Base-by-base conservation (phyloP, 768 basidiomycete genomes). In the Epithele typhae region DNA sequence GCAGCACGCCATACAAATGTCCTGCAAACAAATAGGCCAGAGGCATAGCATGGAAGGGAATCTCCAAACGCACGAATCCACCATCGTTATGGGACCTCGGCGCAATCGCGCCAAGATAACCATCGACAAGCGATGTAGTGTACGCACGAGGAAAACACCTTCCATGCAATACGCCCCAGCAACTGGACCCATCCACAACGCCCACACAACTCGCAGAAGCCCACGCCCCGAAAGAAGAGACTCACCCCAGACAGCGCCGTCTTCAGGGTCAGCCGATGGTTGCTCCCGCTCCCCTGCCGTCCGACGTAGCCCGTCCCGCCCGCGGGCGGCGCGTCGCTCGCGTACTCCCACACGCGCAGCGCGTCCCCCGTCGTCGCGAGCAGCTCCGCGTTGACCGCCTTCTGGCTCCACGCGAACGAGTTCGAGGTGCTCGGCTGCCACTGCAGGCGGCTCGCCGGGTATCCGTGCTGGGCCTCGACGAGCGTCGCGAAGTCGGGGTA, bases 321-420 rank as follows among this genome's bases (percentile, higher is more conserved):
- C 18, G 75, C 56, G 8, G 76, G 62, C 25, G 79, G 71, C 33
- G 68, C 80, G 57, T 92, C 90, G 51, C 77, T 79, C 38, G 76
- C 73, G 54, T 95, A 86, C 64, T 97, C 94, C 80, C 88, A 98
- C 42, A 99, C 79, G 54, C 93, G 75, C 58, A 99, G 64, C 39
- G 91, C 91, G 67, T 98, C 96, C 22, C 91, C 92, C 0, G 92
- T 95, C 5, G 92, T 95, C 10, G 95, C 95, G 8, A 99, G 72
- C 38, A 96, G 68, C 65, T 99, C 96, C 38, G 87, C 75, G 39
- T 69, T 67, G 7, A 74, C 67, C 4, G 77, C 73, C 63, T 84
- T 88, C 64, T 82, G 79, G 5, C 79, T 72, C 87, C 89, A 89
- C 35, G 72, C 63, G 61, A 79, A 78, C 36, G 71, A 75, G 24